Conservation (phyloP, 805 yeast species). For the Cephaloascus fragrans region DNA sequence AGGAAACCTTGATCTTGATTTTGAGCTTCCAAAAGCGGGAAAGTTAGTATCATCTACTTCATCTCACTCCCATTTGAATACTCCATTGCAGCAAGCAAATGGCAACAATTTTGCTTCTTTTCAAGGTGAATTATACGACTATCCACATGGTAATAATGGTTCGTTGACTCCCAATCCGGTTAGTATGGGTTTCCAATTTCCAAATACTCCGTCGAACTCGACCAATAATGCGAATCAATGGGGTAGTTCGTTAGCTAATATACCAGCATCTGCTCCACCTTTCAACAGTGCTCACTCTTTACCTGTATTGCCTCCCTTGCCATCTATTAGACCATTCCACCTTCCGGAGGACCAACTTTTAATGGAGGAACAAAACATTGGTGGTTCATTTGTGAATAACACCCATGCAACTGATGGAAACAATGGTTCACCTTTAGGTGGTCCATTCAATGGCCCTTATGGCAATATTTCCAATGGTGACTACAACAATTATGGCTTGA, state of each 20-base stretch:
- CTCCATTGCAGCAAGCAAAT: not conserved
- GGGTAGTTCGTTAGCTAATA: slow-evolving; percentile 6
- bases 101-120: slow-evolving; percentile 9
- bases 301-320: slow-evolving; percentile 6
- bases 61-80: not conserved
- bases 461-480: not conserved
- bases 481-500: slow-evolving; percentile 1
- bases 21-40: slow-evolving; percentile 6
- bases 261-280: slow-evolving; percentile 21
- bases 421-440: no score
- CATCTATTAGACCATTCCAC: slow-evolving; percentile 15
- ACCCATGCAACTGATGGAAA: slow-evolving; percentile 3
- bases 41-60: slow-evolving; percentile 3
- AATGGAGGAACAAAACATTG: not conserved
- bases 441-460: not conserved
- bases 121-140: slow-evolving; percentile 10
- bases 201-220: slow-evolving; percentile 25
- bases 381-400: not conserved
- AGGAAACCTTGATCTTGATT: slow-evolving; percentile 33
- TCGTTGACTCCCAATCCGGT: slow-evolving; percentile 18
- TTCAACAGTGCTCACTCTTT: slow-evolving; percentile 10
- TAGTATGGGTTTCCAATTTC: slow-evolving; percentile 8
- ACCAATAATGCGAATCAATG: slow-evolving; percentile 7
- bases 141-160: slow-evolving; percentile 15
- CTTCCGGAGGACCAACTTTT: slow-evolving; percentile 12